Evolutionary conservation across 2,329 filamentous ascomycete species (phyloP), one percentile per base, ranked within the genome.

Genomic region (Dactylellina haptotyla): DNA sequence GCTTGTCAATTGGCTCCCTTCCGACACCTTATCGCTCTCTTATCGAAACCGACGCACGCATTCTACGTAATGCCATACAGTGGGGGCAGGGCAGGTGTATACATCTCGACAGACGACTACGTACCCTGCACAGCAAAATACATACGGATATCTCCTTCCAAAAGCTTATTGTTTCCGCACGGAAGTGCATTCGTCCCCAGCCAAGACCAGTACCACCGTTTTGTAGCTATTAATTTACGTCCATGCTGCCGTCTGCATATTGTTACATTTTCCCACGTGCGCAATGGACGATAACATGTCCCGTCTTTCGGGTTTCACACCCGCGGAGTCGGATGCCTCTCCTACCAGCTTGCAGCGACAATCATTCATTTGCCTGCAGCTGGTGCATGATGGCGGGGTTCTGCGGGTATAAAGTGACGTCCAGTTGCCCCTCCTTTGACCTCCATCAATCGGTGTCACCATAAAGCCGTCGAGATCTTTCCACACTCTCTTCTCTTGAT

Each of bases 1-100:
- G 45, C 53, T 51, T 59, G 63, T 56, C 64, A 69, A 69, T 32
- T 26, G 30, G 20, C 26, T 50, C 54, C 39, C 41, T 50, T 37
- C 53, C 51, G 54, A 50, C 32, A 45, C 9, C 64, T 69, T 69
- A 69, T 69, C 64, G 56, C 50, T 39, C 45, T 56, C 46, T 69
- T 46, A 61, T 59, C 56, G 23, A 39, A 5, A 23, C 5, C 26
- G 23, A 20, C 9, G 8, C 26, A 6, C 10, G 45, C 25, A 34
- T 34, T 6, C n/a, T n/a, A n/a, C n/a, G n/a, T n/a, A n/a, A n/a
- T n/a, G n/a, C n/a, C 41, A 20, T n/a, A 45, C 26, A 14, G 26
- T 5, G 30, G 30, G 46, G 30, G 8, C 20, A 23, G 8, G 5
- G 10, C 23, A 30, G 46, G 46, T 20, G 46, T 28, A 30, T 25